Base-by-base conservation (phyloP, 164 flowering plant species). In the Tetrastigma voinierianum region DNA sequence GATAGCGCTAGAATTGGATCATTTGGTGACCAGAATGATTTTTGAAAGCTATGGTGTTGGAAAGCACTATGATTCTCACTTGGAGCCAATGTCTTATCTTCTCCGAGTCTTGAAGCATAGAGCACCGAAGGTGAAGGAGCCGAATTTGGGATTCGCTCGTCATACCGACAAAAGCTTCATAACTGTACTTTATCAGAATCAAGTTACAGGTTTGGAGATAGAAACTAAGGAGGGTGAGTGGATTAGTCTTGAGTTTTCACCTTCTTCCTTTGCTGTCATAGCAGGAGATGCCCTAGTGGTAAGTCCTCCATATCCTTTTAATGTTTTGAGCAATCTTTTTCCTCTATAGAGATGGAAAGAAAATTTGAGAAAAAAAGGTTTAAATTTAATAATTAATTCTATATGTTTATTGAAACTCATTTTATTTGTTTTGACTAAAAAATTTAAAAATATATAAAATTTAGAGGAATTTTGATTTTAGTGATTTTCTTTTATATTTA, bases 81-180 rank as follows among this genome's bases (percentile, higher is more conserved):
- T 56, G 18, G 70, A 60, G 10, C 40, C n/a, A 72, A 59, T 59
- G 20, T 25, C 70, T 4, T 73, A 70, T 47, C 77, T 77, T 46
- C 74, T 77, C 40, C 67, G 77, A 13, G n/a, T 66, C 43, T 51
- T 77, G 68, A 77, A 73, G 46, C 73, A 77, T 24, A 54, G 74
- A 44, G 62, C 19, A 3, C 80, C 73, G 14, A 55, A 62, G 7
- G 80, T 73, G 64, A 67, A 46, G 15, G 63, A 54, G 7, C 17
- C 66, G 3, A 21, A 75, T 65, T 20, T 55, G 74, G 17, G 32
- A 57, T 2, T 32, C 67, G 19, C n/a, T 54, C 57, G 57, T 70
- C 80, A 77, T 54, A 70, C 75, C 1, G 80, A 77, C 51, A 77
- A 77, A 61, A 74, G 71, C 45, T 70, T 77, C 67, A 45, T 66